Percentiles rank a stretch among this genome's conserved stretches.
Conservation (phyloP, 208 protist species). For the Leishmania mexicana region DNA sequence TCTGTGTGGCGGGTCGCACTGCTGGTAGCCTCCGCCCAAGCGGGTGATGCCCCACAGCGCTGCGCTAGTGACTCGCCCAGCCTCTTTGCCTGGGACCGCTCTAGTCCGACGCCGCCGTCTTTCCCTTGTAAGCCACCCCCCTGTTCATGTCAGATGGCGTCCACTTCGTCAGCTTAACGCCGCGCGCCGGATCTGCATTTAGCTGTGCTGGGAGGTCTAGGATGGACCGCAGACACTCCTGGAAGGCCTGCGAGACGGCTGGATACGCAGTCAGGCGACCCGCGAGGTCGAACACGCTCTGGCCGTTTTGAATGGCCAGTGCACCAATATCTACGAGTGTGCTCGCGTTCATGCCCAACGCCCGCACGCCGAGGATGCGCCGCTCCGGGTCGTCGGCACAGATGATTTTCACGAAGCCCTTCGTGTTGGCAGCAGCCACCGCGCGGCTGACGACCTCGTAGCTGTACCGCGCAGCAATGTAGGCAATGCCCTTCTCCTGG, state of each 20-base stretch:
- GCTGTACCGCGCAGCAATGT: slow-evolving; percentile 57
- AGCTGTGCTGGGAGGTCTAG: slow-evolving; percentile 60
- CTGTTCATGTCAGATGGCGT: slow-evolving; percentile 55
- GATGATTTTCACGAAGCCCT: slow-evolving; percentile 86
- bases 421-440: slow-evolving; percentile 63
- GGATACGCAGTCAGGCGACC: slow-evolving; percentile 80
- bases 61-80: not conserved
- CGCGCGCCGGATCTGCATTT: slow-evolving; percentile 45
- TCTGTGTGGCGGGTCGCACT: not conserved
- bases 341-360: slow-evolving; percentile 63
- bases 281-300: slow-evolving; percentile 64
- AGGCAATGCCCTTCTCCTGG: slow-evolving; percentile 55
- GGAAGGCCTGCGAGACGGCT: slow-evolving; percentile 79
- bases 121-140: slow-evolving; percentile 43
- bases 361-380: slow-evolving; percentile 69
- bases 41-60: not conserved
- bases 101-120: not conserved
- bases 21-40: not conserved
- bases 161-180: slow-evolving; percentile 60
- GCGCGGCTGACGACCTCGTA: slow-evolving; percentile 74
- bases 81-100: not conserved
- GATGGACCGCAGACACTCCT: slow-evolving; percentile 80
- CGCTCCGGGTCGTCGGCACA: slow-evolving; percentile 57
- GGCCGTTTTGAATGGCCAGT: slow-evolving; percentile 60
- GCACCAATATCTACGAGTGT: slow-evolving; percentile 73